Base-by-base conservation (phyloP, 345 rosid species). In the Gossypium mustelinum region DNA sequence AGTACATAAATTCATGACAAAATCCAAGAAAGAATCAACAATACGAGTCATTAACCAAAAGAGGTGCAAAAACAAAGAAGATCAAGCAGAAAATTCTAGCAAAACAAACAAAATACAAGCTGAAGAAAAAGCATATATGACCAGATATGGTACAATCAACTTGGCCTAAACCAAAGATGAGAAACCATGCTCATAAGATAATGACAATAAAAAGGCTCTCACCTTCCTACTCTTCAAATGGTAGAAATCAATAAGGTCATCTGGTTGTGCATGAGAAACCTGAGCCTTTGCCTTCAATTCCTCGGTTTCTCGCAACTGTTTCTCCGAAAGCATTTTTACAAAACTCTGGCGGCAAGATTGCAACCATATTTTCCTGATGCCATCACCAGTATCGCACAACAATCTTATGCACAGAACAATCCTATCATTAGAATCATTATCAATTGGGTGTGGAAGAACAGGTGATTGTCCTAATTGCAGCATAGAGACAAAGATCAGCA, bases 221-320 rank as follows among this genome's bases (percentile, higher is more conserved):
- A 93, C 99, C 97, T 90, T 95, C 83, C 98, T 85, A 84, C 99
- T 93, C 90, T 95, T 95, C 70, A 95, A 84, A 85, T 95, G 99
- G 82, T 89, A 95, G 92, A 95, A 93, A 82, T 93, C 94, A 65
- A 95, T 93, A 73, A 95, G 97, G 74, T 95, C 99, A 87, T 93
- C 99, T 24, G 99, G 99, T 55, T 95, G 99, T 68, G 97, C 94
- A 84, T 93, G 85, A 78, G 96, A 86, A 79, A 92, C 85, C 84
- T 86, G 97, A 58, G 97, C 96, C 85, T 93, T 95, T 70, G 98
- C 99, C 84, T 93, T 95, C 58, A 87, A 78, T 81, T 95, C 99
- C 84, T 89, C 94, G 5, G 86, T 82, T 83, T 95, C 98, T 75
- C 82, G 90, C 76, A 89, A 77, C 81, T 91, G 98, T 80, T 95